Conservation (phyloP, 352 stramenopile species). For the Paralagenidium karlingii region DNA sequence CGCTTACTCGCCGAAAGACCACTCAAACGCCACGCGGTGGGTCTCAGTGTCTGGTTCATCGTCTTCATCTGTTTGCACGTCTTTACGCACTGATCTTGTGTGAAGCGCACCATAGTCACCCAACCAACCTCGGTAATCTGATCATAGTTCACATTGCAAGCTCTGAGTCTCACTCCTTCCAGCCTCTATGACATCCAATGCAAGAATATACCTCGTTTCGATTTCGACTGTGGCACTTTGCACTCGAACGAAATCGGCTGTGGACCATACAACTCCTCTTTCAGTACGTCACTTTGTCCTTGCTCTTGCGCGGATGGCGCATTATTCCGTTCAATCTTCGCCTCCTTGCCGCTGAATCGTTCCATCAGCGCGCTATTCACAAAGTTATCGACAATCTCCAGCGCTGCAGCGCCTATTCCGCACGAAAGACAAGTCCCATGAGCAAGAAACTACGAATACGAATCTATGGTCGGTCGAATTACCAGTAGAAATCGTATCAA, state of each 20-base stretch:
- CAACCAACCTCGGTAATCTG: constrained; percentile 64
- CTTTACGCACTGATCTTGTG: constrained; percentile 49
- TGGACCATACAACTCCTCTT: constrained; percentile 52
- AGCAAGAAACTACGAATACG: not conserved
- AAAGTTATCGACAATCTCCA: constrained; percentile 78
- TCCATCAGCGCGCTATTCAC: constrained; percentile 66
- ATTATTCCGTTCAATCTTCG: no score
- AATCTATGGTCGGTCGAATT: no score
- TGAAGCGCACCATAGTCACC: constrained; percentile 60
- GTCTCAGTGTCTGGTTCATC: no score
- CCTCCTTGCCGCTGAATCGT: constrained; percentile 21
- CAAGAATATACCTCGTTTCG: no score
- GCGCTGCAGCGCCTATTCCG: constrained; percentile 35
- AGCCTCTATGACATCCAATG: no score
- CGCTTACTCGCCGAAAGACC: no score
- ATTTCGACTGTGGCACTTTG: no score
- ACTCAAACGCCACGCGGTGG: no score
- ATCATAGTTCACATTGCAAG: no score
- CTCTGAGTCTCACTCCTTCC: no score
- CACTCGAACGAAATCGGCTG: no score
- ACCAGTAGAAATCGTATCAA: constrained; percentile 48
- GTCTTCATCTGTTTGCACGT: constrained; percentile 21
- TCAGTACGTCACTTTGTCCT: constrained; percentile 9
- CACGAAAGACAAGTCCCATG: not conserved
- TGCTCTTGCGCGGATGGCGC: not conserved